Evolutionary conservation across 2,329 filamentous ascomycete species (phyloP).

Genomic region (Neonectria magnoliae): DNA sequence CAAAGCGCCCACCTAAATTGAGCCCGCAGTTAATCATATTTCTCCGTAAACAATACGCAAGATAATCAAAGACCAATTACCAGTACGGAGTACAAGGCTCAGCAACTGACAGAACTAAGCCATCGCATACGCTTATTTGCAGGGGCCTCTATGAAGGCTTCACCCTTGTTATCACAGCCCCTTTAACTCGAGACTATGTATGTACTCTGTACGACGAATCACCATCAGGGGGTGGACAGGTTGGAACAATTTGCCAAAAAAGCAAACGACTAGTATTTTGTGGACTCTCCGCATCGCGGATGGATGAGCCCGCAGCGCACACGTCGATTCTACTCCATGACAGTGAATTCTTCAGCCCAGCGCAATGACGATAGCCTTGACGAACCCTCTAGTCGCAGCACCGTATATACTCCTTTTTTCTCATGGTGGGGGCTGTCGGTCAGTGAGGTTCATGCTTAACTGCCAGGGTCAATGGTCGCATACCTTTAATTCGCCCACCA

Average conservation of each 20-base stretch:
- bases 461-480: conserved; percentile 24
- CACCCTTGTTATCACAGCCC: background rate
- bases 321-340: conserved; percentile 40
- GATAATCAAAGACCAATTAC: too few species aligned
- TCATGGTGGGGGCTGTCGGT: conserved; percentile 39
- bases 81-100: too few species aligned
- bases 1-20: background rate
- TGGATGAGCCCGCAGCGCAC: conserved; percentile 33
- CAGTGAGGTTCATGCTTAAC: conserved; percentile 35
- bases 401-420: conserved; percentile 39
- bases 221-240: background rate
- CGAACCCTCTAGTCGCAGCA: conserved; percentile 38
- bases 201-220: background rate
- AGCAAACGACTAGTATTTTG: conserved; percentile 42
- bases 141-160: background rate
- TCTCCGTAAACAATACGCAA: too few species aligned
- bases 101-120: background rate
- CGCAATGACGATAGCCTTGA: conserved; percentile 28
- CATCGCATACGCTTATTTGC: background rate
- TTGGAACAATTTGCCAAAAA: conserved; percentile 21
- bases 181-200: background rate
- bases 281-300: conserved; percentile 37
- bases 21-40: background rate
- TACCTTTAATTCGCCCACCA: conserved; percentile 47
- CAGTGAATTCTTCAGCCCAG: conserved; percentile 34